Evolutionary conservation across 495 filamentous ascomycete species (phyloP), one percentile per base, ranked within the genome.

Genomic region (Haplographium delicatum): DNA sequence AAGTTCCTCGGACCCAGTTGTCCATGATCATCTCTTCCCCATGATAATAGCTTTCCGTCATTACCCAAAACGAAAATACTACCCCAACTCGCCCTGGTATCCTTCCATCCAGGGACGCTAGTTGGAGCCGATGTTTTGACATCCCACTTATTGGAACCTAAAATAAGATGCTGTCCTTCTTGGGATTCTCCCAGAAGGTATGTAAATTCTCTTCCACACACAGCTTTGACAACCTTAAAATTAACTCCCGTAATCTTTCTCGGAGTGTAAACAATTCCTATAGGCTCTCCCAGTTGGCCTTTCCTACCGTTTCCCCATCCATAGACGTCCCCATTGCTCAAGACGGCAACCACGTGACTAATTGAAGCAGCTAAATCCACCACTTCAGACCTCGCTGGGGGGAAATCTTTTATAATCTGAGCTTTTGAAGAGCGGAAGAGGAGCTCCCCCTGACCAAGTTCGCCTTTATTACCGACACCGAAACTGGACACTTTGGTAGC

Each of bases 291-390:
- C 0, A 97, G 64, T 62, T 97, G 91, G 0, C 89, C 89, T 67
- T 95, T 90, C 23, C 89, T 74, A 5, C 82, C 81, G 53, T 72
- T 83, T 1, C 93, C 93, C 93, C 93, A 96, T 2, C 91, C 93
- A 64, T 84, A 96, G 1, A 84, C 83, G 1, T 84, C 72, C 2
- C 89, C 91, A 62, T 84, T 84, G 23, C 74, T 75, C 1, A 95
- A 66, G 4, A 96, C 77, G 3, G 73, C 81, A 15, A 90, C 80
- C 0, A 80, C 77, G 62, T 98, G 93, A 13, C 76, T 74, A 70
- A 94, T 83, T n/a, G 86, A 76, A 35, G 86, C 83, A 0, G 82
- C 67, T 9, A 97, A 53, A 33, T 80, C 68, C 0, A 71, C 59
- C 4, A 95, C 60, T 1, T 60, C 50, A 2, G 69, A 72, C 0